Evolutionary conservation across 2,329 filamentous ascomycete genomes (phyloP).

Genomic region (Chalaropsis thielavioides): DNA sequence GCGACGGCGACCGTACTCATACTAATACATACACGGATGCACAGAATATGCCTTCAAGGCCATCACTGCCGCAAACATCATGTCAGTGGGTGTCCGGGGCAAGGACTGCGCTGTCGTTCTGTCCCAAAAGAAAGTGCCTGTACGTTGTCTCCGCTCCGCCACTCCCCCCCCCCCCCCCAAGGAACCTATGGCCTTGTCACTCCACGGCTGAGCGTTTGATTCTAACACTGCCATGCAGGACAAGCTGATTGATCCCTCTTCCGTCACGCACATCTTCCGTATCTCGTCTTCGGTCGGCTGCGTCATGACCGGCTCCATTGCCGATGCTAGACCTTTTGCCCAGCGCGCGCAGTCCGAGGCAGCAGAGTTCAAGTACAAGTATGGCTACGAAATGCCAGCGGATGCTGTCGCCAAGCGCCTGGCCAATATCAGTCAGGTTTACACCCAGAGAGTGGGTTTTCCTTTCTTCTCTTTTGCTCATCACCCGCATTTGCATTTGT

Average conservation of each 20-base stretch:
- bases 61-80: slow-evolving; percentile 98
- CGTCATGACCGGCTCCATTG: slow-evolving; percentile 97
- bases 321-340: slow-evolving; percentile 85
- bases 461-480: not conserved
- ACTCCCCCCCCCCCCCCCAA: not conserved
- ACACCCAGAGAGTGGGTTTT: slow-evolving; percentile 71
- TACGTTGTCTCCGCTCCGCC: slow-evolving; percentile 37
- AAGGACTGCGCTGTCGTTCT: slow-evolving; percentile 95
- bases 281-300: slow-evolving; percentile 92
- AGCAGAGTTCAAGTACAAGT: slow-evolving; percentile 97
- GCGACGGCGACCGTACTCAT: not conserved
- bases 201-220: not conserved
- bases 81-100: slow-evolving; percentile 86
- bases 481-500: not conserved
- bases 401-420: slow-evolving; percentile 92
- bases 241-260: slow-evolving; percentile 95
- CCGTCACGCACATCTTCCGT: slow-evolving; percentile 94
- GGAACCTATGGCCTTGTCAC: too few species aligned
- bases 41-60: slow-evolving; percentile 99
- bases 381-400: slow-evolving; percentile 98
- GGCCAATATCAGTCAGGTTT: slow-evolving; percentile 98
- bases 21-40: not conserved
- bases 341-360: slow-evolving; percentile 89
- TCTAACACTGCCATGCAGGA: slow-evolving; percentile 46
- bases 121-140: slow-evolving; percentile 98